phyloP scores from a whole-genome alignment of 768 basidiomycete species.

The Collybiopsis confluens region DNA sequence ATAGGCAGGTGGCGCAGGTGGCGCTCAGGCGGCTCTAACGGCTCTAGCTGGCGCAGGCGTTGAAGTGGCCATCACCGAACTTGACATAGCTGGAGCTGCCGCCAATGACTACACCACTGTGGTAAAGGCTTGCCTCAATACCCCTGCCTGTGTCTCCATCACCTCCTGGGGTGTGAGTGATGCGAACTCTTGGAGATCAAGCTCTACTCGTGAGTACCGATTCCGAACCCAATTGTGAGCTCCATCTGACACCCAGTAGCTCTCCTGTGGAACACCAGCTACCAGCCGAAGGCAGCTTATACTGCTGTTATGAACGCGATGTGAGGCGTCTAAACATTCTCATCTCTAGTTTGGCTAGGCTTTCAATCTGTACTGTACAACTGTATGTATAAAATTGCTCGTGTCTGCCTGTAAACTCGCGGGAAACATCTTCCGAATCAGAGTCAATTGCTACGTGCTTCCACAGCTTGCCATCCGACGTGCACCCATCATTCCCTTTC shows the following conservation, averaged over 20 bases:
- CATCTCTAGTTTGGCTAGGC: no score
- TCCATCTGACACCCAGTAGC: no score
- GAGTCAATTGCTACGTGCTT: no score
- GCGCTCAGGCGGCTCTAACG: conserved; percentile 38
- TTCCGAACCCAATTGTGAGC: no score
- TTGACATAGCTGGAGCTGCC: conserved; percentile 34
- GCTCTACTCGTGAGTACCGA: conserved; percentile 15
- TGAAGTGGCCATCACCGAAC: conserved; percentile 46
- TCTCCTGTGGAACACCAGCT: conserved; percentile 43
- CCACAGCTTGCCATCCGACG: no score
- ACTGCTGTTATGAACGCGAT: conserved; percentile 24
- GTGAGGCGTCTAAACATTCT: background rate
- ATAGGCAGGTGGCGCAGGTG: conserved; percentile 38
- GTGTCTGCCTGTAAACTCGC: no score
- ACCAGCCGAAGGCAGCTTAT: conserved; percentile 39
- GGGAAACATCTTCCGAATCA: no score
- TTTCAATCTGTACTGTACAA: no score
- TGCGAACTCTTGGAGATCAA: conserved; percentile 43
- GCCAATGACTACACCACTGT: conserved; percentile 42
- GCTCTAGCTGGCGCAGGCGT: conserved; percentile 37
- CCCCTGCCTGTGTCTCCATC: conserved; percentile 39
- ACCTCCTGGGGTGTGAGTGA: conserved; percentile 49
- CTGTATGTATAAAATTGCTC: no score
- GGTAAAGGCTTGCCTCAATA: conserved; percentile 40
- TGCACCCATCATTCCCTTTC: no score